Percentiles rank a stretch among this genome's conserved stretches.
phyloP scores from a whole-genome alignment of 768 basidiomycete species.

The Tricholoma terreum region DNA sequence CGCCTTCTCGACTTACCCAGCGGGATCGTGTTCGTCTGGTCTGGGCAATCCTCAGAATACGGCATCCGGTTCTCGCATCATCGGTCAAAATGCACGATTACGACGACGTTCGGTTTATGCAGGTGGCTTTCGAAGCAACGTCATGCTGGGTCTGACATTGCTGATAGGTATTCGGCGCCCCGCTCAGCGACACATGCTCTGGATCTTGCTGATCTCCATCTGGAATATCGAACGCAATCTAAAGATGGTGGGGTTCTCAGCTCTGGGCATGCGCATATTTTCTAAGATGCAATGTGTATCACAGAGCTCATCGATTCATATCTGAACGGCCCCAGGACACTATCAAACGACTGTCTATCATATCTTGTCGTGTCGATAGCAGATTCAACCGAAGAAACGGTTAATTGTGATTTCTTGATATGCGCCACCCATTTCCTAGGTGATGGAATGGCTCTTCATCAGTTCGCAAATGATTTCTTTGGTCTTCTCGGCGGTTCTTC shows the following conservation, averaged over 20 bases:
- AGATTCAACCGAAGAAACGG: constrained; percentile 12
- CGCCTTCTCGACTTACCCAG: constrained; percentile 40
- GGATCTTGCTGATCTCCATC: constrained; percentile 39
- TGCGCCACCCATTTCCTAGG: constrained; percentile 81
- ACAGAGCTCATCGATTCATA: constrained; percentile 66
- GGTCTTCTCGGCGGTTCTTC: constrained; percentile 46
- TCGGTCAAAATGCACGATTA: constrained; percentile 57
- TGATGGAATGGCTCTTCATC: constrained; percentile 85
- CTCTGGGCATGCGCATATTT: not conserved
- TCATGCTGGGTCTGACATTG: not conserved
- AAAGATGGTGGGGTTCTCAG: constrained; percentile 51
- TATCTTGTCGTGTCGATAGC: constrained; percentile 46
- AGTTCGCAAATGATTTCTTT: constrained; percentile 80
- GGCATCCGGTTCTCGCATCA: constrained; percentile 73
- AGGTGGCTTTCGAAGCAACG: constrained; percentile 21
- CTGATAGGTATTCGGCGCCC: constrained; percentile 46
- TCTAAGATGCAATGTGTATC: not conserved
- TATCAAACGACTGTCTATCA: constrained; percentile 65
- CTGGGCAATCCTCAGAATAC: constrained; percentile 70
- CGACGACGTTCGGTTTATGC: constrained; percentile 68
- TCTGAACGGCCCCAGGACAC: constrained; percentile 73
- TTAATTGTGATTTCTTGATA: constrained; percentile 61
- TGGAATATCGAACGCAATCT: constrained; percentile 48
- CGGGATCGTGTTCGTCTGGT: constrained; percentile 50
- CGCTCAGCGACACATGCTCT: constrained; percentile 42